Percentiles rank a stretch among this genome's conserved stretches.
phyloP scores from a whole-genome alignment of 2,329 filamentous ascomycete species.

The Hypoxylon sp. region DNA sequence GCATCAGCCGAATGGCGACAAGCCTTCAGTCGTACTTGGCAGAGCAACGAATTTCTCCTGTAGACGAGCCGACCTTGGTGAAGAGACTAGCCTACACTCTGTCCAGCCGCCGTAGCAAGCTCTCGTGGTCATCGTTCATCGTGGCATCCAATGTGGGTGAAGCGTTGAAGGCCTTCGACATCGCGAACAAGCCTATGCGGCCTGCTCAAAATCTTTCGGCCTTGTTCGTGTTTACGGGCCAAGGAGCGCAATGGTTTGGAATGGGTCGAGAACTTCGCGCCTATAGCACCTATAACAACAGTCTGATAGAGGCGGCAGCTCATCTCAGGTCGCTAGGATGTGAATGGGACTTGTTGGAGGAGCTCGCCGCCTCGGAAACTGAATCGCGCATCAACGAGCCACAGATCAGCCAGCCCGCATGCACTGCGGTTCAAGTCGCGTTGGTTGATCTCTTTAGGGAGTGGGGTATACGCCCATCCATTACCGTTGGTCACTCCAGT shows the following conservation, averaged over 20 bases:
- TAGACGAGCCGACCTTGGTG: constrained; percentile 44
- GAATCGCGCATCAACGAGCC: constrained; percentile 51
- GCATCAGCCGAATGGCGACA: constrained; percentile 47
- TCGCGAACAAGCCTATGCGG: constrained; percentile 47
- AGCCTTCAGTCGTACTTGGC: constrained; percentile 47
- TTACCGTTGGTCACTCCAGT: constrained; percentile 59
- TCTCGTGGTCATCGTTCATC: constrained; percentile 50
- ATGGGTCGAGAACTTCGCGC: constrained; percentile 54
- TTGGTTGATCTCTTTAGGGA: constrained; percentile 50
- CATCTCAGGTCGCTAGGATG: constrained; percentile 48
- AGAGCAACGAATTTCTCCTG: constrained; percentile 41
- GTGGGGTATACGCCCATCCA: constrained; percentile 53
- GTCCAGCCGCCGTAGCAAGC: constrained; percentile 47
- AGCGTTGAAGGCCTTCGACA: constrained; percentile 44
- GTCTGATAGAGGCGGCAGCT: constrained; percentile 49
- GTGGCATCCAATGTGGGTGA: constrained; percentile 48
- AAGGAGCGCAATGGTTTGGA: constrained; percentile 53
- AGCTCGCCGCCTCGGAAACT: constrained; percentile 46
- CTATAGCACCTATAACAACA: constrained; percentile 48
- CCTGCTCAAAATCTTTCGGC: constrained; percentile 44
- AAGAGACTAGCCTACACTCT: constrained; percentile 49
- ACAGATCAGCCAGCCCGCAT: constrained; percentile 52
- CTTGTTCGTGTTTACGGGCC: constrained; percentile 52
- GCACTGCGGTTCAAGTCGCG: constrained; percentile 50
- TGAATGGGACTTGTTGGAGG: constrained; percentile 50